phyloP scores from a whole-genome alignment of 2,329 filamentous ascomycete species.

The Pseudogymnoascus sp. region DNA sequence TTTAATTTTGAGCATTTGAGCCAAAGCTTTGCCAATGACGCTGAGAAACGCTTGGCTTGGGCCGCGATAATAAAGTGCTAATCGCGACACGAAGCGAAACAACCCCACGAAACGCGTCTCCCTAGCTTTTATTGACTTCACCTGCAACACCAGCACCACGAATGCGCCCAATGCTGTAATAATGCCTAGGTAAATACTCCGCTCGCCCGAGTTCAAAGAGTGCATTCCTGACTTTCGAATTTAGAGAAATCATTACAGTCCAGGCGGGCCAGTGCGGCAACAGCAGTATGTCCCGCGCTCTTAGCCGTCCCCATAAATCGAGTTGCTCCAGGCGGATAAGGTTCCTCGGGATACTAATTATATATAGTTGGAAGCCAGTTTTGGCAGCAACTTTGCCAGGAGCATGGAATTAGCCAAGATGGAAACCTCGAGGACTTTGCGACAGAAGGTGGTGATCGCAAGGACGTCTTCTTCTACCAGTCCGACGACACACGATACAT shows the following conservation, averaged over 20 bases:
- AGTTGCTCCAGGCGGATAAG: neutral
- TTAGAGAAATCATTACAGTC: constrained; percentile 96
- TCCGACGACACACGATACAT: constrained; percentile 99
- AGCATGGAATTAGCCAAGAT: constrained; percentile 96
- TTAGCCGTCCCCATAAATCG: constrained; percentile 14
- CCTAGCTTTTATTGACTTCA: neutral
- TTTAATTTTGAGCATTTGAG: neutral
- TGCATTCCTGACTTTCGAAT: constrained; percentile 11
- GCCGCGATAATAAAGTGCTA: neutral
- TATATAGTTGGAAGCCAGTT: constrained; percentile 84
- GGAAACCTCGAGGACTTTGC: constrained; percentile 97
- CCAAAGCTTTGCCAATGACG: neutral
- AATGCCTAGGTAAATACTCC: constrained; percentile 29
- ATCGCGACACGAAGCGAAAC: constrained; percentile 9
- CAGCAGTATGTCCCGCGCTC: constrained; percentile 66
- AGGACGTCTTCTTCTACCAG: constrained; percentile 99
- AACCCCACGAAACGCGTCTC: constrained; percentile 13
- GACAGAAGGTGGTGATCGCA: constrained; percentile 92
- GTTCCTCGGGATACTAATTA: constrained; percentile 18
- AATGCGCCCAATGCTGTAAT: constrained; percentile 20
- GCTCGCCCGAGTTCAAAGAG: neutral
- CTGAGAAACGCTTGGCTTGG: neutral
- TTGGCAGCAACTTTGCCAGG: constrained; percentile 97
- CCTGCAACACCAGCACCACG: neutral
- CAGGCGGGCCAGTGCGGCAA: constrained; percentile 99